Conservation (phyloP, 129 eudicot genomes). For the Flaveria linearis region DNA sequence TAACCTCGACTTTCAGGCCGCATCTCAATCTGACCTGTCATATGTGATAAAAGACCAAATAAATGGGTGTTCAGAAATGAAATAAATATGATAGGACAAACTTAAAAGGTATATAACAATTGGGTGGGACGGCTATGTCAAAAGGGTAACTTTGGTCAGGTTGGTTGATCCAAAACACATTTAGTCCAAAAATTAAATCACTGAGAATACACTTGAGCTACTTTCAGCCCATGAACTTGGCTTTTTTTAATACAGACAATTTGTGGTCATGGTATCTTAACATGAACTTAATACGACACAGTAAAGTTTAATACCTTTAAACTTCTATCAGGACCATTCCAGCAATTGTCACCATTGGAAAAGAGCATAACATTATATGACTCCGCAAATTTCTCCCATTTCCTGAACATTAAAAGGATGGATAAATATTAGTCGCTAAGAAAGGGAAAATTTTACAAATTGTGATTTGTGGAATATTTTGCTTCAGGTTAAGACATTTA, state of each 20-base stretch:
- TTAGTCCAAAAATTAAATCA: neutral
- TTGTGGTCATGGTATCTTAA: neutral
- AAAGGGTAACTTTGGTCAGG: neutral
- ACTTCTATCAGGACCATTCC: slow-evolving; percentile 99
- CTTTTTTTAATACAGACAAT: neutral
- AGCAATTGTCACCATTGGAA: slow-evolving; percentile 84
- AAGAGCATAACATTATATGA: slow-evolving; percentile 79
- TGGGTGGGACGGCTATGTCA: neutral
- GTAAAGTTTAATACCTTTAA: slow-evolving; percentile 57
- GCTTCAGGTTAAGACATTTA: neutral
- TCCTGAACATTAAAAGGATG: slow-evolving; percentile 42
- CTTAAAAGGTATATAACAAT: neutral
- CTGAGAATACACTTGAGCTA: neutral
- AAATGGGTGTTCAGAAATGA: slow-evolving; percentile 19
- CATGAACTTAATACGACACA: slow-evolving; percentile 4
- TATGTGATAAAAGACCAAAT: slow-evolving; percentile 12
- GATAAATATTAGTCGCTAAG: neutral
- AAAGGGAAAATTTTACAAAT: neutral
- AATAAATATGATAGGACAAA: slow-evolving; percentile 1
- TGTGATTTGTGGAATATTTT: neutral
- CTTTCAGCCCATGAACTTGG: neutral
- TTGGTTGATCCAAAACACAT: slow-evolving; percentile 8
- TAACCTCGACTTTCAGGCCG: slow-evolving; percentile 73
- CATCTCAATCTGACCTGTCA: slow-evolving; percentile 80
- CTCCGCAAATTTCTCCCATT: slow-evolving; percentile 93